Evolutionary conservation across 2,329 filamentous ascomycete genomes (phyloP).

Genomic region (Alternaria gaisen): DNA sequence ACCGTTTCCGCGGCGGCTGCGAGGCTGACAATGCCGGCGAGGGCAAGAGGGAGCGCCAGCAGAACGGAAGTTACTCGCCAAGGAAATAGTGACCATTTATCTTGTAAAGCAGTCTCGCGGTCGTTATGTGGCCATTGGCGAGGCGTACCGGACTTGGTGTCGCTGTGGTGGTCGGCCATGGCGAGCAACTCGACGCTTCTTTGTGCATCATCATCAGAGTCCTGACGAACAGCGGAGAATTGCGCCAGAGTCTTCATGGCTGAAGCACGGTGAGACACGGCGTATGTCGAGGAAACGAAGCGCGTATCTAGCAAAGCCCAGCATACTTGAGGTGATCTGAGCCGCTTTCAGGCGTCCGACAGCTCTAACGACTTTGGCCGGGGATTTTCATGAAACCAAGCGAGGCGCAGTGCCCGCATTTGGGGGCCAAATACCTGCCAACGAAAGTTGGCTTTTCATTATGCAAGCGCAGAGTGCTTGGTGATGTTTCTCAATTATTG

Average conservation of each 20-base stretch:
- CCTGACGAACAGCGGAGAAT: slow-evolving; percentile 15
- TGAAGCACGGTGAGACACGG: background rate
- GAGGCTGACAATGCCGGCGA: slow-evolving; percentile 38
- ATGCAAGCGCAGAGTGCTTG: background rate
- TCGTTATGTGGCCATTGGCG: background rate
- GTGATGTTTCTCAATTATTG: background rate
- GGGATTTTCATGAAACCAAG: slow-evolving; percentile 19
- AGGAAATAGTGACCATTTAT: slow-evolving; percentile 30
- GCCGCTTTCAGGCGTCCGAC: slow-evolving; percentile 17
- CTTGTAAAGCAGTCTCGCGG: background rate
- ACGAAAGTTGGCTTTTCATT: background rate
- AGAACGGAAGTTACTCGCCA: slow-evolving; percentile 32
- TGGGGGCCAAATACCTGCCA: background rate
- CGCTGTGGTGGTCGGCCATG: slow-evolving; percentile 1
- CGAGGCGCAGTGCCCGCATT: slow-evolving; percentile 22
- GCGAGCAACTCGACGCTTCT: slow-evolving; percentile 19
- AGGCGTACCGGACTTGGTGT: slow-evolving; percentile 5
- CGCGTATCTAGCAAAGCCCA: background rate
- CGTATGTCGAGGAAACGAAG: background rate
- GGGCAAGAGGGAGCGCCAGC: slow-evolving; percentile 31
- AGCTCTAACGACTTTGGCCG: slow-evolving; percentile 1
- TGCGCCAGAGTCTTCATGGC: background rate
- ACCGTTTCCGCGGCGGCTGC: slow-evolving; percentile 39
- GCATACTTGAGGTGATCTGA: background rate
- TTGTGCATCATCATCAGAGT: slow-evolving; percentile 11